Evolutionary conservation across 305 asterid genomes (phyloP), one percentile per base, ranked within the genome.

Genomic region (Fraxinus albicans): DNA sequence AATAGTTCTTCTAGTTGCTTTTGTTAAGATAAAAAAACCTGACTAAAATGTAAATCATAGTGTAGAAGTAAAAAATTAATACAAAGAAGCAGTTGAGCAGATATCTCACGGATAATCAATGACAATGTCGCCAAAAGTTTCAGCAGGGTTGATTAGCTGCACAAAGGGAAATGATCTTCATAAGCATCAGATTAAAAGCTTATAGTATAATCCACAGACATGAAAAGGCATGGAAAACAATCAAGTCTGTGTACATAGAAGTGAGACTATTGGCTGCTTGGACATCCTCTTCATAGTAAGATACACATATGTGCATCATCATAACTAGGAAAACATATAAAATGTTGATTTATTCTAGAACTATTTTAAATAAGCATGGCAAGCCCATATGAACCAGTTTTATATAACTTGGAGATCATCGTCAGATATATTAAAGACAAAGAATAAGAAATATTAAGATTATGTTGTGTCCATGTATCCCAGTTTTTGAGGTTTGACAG

Each of bases 51-150:
- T 73, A 19, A 69, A 73, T 79, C 72, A 2, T 60, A 82, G 31
- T 65, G 34, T 23, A 25, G 69, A 10, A 55, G 60, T 38, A 33
- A 65, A 76, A 15, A 31, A 36, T 65, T 27, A 83, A 77, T 78
- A 84, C 58, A 88, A 40, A 80, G 84, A 86, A 55, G 85, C 25
- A 17, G 65, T n/a, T 0, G 25, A 53, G 65, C 85, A 86, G 81
- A 81, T 58, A 82, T 90, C 99, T 93, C 92, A 96, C 98, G 98
- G 97, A 84, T 96, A 96, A 87, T 96, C 99, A 86, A 96, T 96
- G 81, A 93, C 98, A 79, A 96, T 96, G 89, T 96, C 99, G 31
- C 99, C 99, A 88, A 96, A 96, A 79, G 99, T 96, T 89, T 96
- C 99, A 82, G 99, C 98, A 75, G 99, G 99, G 85, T 96, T 96